Evolutionary conservation across 805 yeast species (phyloP).

Genomic region (Candida incommunis): DNA sequence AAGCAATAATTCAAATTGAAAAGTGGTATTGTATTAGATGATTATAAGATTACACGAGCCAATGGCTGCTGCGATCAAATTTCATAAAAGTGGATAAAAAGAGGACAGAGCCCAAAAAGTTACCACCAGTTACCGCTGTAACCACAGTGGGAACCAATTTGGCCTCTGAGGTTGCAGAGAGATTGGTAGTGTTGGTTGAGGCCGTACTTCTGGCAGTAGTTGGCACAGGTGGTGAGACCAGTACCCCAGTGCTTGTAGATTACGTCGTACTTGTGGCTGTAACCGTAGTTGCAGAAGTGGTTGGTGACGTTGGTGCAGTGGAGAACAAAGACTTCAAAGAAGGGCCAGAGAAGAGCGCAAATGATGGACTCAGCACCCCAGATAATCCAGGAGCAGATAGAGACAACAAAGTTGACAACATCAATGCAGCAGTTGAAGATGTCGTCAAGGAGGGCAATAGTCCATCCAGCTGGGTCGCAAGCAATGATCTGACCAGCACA

Average conservation of each 20-base stretch:
- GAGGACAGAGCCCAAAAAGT: no score
- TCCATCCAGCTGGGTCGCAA: background rate
- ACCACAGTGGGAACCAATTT: background rate
- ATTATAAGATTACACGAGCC: no score
- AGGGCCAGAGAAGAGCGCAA: background rate
- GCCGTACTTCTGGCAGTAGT: background rate
- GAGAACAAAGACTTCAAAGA: background rate
- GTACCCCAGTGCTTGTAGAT: background rate
- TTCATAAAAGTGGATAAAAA: no score
- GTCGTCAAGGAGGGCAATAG: background rate
- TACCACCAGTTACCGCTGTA: background rate
- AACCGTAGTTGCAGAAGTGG: background rate
- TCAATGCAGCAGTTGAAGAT: background rate
- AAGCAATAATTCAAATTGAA: no score
- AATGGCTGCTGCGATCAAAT: no score
- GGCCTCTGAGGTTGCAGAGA: background rate
- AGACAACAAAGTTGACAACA: background rate
- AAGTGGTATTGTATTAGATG: no score
- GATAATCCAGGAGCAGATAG: constrained; percentile 1
- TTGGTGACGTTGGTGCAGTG: background rate
- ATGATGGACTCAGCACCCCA: constrained; percentile 1
- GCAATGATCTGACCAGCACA: background rate
- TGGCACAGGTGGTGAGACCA: background rate
- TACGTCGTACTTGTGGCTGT: background rate
- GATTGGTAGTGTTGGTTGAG: background rate